Evolutionary conservation across 306 rosid species (phyloP).

Genomic region (Rubus parviflorus): DNA sequence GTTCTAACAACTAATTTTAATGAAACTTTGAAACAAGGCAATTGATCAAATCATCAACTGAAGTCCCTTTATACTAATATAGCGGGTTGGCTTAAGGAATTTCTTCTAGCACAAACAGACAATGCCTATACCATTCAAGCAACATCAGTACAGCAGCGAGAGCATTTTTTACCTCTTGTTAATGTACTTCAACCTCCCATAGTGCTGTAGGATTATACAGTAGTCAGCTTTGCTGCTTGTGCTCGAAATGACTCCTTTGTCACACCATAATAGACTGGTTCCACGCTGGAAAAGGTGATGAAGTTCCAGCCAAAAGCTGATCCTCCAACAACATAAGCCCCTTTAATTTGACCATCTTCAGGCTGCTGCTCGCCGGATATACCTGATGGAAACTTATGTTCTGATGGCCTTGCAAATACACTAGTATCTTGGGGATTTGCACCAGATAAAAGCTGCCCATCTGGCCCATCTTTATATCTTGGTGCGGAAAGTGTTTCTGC

Average conservation of each 20-base stretch:
- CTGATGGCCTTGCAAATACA: constrained; percentile 15
- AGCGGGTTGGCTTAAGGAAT: not conserved
- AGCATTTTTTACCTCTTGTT: not conserved
- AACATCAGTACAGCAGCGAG: not conserved
- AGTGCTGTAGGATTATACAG: not conserved
- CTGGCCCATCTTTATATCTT: constrained; percentile 30
- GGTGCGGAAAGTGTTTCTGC: constrained; percentile 30
- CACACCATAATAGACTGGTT: constrained; percentile 66
- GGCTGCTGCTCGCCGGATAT: constrained; percentile 25
- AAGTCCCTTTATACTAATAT: not conserved
- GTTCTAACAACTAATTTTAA: not conserved
- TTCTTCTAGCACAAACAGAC: not conserved
- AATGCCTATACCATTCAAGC: not conserved
- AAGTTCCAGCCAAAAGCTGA: constrained; percentile 96
- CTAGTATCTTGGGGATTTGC: not conserved
- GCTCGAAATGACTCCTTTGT: constrained; percentile 68
- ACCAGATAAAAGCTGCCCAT: constrained; percentile 28
- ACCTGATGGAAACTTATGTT: constrained; percentile 32
- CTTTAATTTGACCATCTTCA: constrained; percentile 44
- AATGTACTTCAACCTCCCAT: not conserved
- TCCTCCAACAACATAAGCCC: constrained; percentile 75
- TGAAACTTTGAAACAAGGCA: not conserved
- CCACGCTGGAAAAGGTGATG: constrained; percentile 48
- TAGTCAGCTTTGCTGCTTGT: constrained; percentile 16
- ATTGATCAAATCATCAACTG: not conserved